These are phyloP conservation scores for Clitocybe nebularis DNA, from an alignment of 1,284 basidiomycete genomes.

Conservation along the genomic window DNA sequence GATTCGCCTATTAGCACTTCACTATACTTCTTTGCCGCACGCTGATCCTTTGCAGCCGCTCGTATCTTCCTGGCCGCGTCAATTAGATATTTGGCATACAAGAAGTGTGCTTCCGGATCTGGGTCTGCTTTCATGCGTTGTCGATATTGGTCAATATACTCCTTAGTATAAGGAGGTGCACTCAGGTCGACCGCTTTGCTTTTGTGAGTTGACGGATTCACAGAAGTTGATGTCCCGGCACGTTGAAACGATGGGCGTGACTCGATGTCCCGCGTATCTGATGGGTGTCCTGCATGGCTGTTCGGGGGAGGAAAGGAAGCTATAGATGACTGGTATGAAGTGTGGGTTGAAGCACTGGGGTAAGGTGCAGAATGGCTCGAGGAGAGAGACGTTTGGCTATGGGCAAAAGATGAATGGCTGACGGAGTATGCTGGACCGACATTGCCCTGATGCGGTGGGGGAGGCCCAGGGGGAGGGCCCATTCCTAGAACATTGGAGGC, in stretches of 20 bases:
- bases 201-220: constrained; percentile 61
- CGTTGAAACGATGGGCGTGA: constrained; percentile 54
- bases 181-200: constrained; percentile 83
- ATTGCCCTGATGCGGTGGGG: constrained; percentile 19
- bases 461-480: constrained; percentile 47
- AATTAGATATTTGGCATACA: constrained; percentile 96
- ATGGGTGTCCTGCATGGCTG: constrained; percentile 17
- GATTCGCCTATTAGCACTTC: constrained; percentile 87
- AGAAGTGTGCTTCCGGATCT: constrained; percentile 98
- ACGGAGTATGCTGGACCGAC: constrained; percentile 15
- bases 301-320: constrained; percentile 19
- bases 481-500: constrained; percentile 82
- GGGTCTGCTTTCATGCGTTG: constrained; percentile 96
- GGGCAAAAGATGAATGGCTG: constrained; percentile 20
- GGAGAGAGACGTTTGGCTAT: constrained; percentile 14
- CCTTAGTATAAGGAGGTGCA: constrained; percentile 89
- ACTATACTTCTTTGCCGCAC: constrained; percentile 83
- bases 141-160: constrained; percentile 96
- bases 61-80: constrained; percentile 97
- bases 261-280: constrained; percentile 47
- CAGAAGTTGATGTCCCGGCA: constrained; percentile 52
- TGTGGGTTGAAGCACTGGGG: constrained; percentile 12
- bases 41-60: constrained; percentile 67
- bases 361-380: constrained; percentile 15
- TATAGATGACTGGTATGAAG: constrained; percentile 19